A percentile compares a stretch with the other conserved stretches of the same genome.
Conservation (phyloP, 1,139 yeast genomes). For the Lodderomyces elongisporus region DNA sequence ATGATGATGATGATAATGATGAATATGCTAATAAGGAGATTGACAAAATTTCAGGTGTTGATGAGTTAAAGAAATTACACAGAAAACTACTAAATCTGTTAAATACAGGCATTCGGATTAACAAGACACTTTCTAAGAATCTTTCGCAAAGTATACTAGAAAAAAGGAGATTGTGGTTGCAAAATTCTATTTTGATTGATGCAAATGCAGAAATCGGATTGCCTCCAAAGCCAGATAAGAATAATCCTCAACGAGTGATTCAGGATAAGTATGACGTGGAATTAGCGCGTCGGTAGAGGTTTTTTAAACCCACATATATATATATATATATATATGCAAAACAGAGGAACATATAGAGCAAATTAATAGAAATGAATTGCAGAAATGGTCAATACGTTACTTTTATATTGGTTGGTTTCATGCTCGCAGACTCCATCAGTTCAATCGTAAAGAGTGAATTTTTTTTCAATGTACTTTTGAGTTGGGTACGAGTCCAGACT, state of each 20-base stretch:
- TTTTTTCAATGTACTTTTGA: too few relatives aligned
- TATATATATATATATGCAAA: too few relatives aligned
- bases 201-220: slow-evolving; percentile 38
- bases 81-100: slow-evolving; percentile 18
- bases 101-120: slow-evolving; percentile 46
- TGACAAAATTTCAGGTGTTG: slow-evolving; percentile 17
- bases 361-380: too few relatives aligned
- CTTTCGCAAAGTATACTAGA: slow-evolving; percentile 31
- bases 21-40: too few relatives aligned
- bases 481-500: too few relatives aligned
- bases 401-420: too few relatives aligned
- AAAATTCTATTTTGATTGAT: slow-evolving; percentile 56
- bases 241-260: slow-evolving; percentile 18
- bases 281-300: slow-evolving; percentile 13
- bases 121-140: slow-evolving; percentile 39
- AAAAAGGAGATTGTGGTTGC: slow-evolving; percentile 46
- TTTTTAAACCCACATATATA: too few relatives aligned
- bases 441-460: too few relatives aligned
- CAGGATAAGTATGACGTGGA: slow-evolving; percentile 31
- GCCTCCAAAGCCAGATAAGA: slow-evolving; percentile 20
- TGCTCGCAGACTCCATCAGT: too few relatives aligned
- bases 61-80: slow-evolving; percentile 18
- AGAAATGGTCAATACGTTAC: too few relatives aligned
- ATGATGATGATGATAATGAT: too few relatives aligned
- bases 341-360: too few relatives aligned